A percentile compares a stretch with the other conserved stretches of the same genome.
Evolutionary conservation across 176 grass and related monocot species (phyloP).

Genomic region (Oryza brachyantha): DNA sequence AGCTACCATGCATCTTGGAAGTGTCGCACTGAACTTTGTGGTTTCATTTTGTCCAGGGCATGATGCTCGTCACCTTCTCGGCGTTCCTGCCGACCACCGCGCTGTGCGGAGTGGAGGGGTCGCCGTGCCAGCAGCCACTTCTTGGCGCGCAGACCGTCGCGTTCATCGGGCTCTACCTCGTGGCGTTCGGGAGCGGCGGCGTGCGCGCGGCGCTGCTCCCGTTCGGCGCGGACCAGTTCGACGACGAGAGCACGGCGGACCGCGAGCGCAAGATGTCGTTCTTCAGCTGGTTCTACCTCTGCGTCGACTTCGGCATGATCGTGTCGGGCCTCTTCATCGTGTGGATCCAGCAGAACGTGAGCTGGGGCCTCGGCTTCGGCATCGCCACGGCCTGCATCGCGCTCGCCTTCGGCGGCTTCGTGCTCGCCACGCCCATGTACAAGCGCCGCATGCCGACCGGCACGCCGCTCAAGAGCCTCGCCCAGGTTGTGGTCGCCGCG

Average conservation of each 20-base stretch:
- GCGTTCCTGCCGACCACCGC: slow-evolving; percentile 44
- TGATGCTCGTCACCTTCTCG: slow-evolving; percentile 49
- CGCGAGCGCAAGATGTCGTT: slow-evolving; percentile 58
- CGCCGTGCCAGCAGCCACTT: slow-evolving; percentile 20
- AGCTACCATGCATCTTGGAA: too few species aligned
- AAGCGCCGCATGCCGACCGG: slow-evolving; percentile 47
- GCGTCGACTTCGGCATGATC: slow-evolving; percentile 72
- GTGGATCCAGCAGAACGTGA: slow-evolving; percentile 78
- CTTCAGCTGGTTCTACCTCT: slow-evolving; percentile 85
- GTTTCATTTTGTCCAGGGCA: slow-evolving; percentile 53
- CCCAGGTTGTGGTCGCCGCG: slow-evolving; percentile 60
- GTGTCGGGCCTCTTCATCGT: slow-evolving; percentile 61
- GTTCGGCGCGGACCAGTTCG: slow-evolving; percentile 73
- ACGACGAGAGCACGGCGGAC: slow-evolving; percentile 49
- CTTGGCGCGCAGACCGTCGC: slow-evolving; percentile 17
- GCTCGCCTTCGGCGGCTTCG: slow-evolving; percentile 52
- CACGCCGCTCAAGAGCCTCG: slow-evolving; percentile 62
- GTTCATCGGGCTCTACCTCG: slow-evolving; percentile 66
- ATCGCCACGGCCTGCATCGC: slow-evolving; percentile 61
- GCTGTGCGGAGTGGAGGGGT: neutral
- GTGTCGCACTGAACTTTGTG: too few species aligned
- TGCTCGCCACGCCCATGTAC: slow-evolving; percentile 47
- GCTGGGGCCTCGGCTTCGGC: slow-evolving; percentile 80
- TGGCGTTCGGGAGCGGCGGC: slow-evolving; percentile 65
- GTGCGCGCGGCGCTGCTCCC: slow-evolving; percentile 68